Percentiles rank a stretch among this genome's conserved stretches.
These are phyloP conservation scores for Suhomyces chickasaworum DNA, from an alignment of 1,139 yeast genomes.

Conservation along the genomic window DNA sequence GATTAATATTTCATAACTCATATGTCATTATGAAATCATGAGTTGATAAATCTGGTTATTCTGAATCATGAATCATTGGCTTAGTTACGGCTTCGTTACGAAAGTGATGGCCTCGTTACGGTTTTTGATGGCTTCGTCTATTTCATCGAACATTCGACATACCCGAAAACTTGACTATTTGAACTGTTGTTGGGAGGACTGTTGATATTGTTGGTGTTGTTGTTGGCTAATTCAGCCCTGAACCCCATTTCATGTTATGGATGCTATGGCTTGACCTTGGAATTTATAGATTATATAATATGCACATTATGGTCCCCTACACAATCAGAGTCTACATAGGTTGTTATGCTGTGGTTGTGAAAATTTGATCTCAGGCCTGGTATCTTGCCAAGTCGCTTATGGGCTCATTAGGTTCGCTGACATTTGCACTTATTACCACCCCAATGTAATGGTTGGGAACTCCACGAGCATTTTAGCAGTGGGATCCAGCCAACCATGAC, in stretches of 20 bases:
- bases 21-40: no score
- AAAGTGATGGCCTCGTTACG: no score
- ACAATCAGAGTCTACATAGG: no score
- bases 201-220: no score
- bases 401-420: slow-evolving; percentile 1
- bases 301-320: background rate
- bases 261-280: background rate
- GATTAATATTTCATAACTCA: background rate
- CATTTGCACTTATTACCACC: background rate
- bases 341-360: no score
- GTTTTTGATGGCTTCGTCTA: background rate
- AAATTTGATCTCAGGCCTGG: no score
- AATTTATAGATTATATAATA: background rate
- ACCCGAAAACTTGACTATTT: background rate
- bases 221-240: no score
- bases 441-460: slow-evolving; percentile 1
- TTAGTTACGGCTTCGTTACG: no score
- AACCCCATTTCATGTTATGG: no score
- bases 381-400: background rate
- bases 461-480: background rate
- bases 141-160: background rate
- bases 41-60: no score
- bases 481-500: background rate
- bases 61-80: background rate
- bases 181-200: no score